A percentile compares a stretch with the other conserved stretches of the same genome.
Conservation (phyloP, 352 stramenopile genomes). For the Phytophthora europaea region DNA sequence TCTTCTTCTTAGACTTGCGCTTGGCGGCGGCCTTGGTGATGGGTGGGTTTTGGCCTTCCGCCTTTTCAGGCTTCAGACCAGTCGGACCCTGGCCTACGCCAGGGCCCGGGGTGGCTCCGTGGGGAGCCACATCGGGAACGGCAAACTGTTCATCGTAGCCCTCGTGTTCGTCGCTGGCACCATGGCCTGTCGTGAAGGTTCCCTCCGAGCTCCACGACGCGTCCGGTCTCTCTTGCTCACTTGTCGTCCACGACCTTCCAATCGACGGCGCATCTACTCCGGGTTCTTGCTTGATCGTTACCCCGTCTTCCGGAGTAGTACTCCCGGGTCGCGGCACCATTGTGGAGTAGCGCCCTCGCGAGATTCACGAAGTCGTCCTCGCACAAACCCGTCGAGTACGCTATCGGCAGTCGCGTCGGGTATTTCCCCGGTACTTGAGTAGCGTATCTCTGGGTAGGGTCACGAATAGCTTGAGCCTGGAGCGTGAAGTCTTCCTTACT, state of each 20-base stretch:
- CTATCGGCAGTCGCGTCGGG: not conserved
- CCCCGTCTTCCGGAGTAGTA: slow-evolving; percentile 20
- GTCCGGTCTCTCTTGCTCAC: not conserved
- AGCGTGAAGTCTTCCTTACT: too few species aligned
- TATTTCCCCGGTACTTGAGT: slow-evolving; percentile 7
- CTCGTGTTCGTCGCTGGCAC: slow-evolving; percentile 5
- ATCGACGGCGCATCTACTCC: slow-evolving; percentile 10
- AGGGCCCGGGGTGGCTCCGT: not conserved
- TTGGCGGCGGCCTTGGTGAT: too few species aligned
- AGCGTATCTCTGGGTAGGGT: too few species aligned
- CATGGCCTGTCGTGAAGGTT: slow-evolving; percentile 5
- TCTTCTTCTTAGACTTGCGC: too few species aligned
- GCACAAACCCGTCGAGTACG: not conserved
- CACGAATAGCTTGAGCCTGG: too few species aligned
- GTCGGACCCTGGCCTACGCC: not conserved
- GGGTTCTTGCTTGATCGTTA: not conserved
- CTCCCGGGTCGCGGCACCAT: not conserved
- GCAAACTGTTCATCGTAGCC: slow-evolving; percentile 3
- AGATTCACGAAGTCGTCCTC: not conserved
- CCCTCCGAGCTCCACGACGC: slow-evolving; percentile 9
- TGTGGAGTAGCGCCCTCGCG: not conserved
- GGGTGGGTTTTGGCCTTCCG: slow-evolving; percentile 10
- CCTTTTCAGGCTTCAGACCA: slow-evolving; percentile 4
- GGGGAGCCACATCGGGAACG: slow-evolving; percentile 12
- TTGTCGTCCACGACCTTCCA: slow-evolving; percentile 5